Base-by-base conservation (phyloP, 2,329 filamentous ascomycete genomes). In the Aspergillus neotritici region DNA sequence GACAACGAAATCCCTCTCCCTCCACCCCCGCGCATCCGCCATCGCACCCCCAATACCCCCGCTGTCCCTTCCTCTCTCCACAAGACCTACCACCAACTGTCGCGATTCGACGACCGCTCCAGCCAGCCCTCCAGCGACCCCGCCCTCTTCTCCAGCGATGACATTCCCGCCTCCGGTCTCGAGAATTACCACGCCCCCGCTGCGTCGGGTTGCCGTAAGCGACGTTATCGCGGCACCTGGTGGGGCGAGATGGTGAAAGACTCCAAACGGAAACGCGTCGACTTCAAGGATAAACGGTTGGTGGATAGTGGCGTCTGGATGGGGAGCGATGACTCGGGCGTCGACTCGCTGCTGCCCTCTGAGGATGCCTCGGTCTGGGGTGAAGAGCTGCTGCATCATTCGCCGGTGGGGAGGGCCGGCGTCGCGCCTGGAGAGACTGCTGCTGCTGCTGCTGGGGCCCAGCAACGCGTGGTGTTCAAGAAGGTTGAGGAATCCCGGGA, bases 231-330 rank as follows among this genome's bases (percentile, higher is more conserved):
- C 4, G 67, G 67, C n/a, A 70, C 67, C 2, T 71, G 68, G 68
- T 71, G 68, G 68, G 64, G 65, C 17, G 61, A 71, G 44, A 63
- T 63, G 55, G 58, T 62, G 36, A 46, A 58, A 31, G 57, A 66
- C 41, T 53, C 56, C 21, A 68, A 67, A 52, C 58, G 58, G 8
- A 68, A 66, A 50, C 58, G 69, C 43, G 63, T 61, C 3, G 64
- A 67, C 31, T 72, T 72, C 34, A 70, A 66, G 49, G 63, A 65
- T 28, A 70, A 69, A 53, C 59, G 70, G 15, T 56, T 70, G 47
- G 56, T 70, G 21, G 70, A 73, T 45, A 71, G 68, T 54, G 70
- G 70, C 44, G 67, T 73, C 9, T 73, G 69, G 64, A 70, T 73
- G 68, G 67, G 64, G 2, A 72, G 69, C 51, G 70, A 73, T 52